Percentiles rank a stretch among this genome's conserved stretches.
Conservation (phyloP, 2,329 filamentous ascomycete genomes). For the Macrophomina tecta region DNA sequence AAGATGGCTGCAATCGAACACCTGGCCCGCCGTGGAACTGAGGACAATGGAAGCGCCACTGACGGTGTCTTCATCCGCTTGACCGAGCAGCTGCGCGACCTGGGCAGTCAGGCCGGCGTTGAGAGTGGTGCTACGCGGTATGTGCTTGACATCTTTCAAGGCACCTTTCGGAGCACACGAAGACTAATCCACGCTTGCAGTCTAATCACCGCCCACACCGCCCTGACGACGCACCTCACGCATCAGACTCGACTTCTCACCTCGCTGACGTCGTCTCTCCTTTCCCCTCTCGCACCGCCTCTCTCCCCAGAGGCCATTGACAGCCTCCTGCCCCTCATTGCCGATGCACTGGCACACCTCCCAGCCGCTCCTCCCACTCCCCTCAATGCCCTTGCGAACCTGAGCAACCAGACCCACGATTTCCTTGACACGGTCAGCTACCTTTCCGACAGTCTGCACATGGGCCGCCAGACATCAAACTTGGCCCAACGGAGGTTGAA, state of each 20-base stretch:
- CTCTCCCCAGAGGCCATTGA: constrained; percentile 71
- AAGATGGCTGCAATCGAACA: constrained; percentile 76
- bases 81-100: constrained; percentile 71
- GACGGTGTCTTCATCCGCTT: constrained; percentile 73
- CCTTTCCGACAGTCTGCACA: constrained; percentile 89
- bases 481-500: constrained; percentile 80
- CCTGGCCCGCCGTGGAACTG: constrained; percentile 66
- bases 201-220: constrained; percentile 76
- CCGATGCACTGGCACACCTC: constrained; percentile 69
- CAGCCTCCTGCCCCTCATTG: constrained; percentile 70
- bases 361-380: constrained; percentile 69
- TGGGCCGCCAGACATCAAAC: constrained; percentile 86
- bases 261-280: constrained; percentile 72
- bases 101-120: constrained; percentile 75
- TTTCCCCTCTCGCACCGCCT: constrained; percentile 70
- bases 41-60: constrained; percentile 67
- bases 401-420: constrained; percentile 70
- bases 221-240: constrained; percentile 74
- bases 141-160: constrained; percentile 32
- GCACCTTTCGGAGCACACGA: neutral
- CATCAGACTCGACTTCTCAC: constrained; percentile 79
- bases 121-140: constrained; percentile 76
- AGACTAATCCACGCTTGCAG: constrained; percentile 49
- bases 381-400: constrained; percentile 69
- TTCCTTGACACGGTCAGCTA: constrained; percentile 82